These are phyloP conservation scores for Euryodendron excelsum DNA, from an alignment of 148 eudicot genomes.

Conservation along the genomic window DNA sequence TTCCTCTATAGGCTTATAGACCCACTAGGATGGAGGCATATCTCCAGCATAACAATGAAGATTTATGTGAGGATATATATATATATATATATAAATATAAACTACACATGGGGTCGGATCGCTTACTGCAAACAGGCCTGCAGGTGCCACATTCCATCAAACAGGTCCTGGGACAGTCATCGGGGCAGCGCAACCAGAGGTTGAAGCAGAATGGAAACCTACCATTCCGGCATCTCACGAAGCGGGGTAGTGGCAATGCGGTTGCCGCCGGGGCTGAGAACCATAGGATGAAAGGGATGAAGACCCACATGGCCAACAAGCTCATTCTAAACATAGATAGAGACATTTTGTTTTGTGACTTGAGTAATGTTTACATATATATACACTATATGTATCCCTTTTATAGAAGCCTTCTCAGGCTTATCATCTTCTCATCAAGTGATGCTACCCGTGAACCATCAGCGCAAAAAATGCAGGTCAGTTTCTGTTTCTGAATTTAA, in stretches of 20 bases:
- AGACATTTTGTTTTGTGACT: neutral
- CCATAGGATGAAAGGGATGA: neutral
- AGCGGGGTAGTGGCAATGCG: neutral
- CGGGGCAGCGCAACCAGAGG: neutral
- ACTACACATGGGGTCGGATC: too few species aligned
- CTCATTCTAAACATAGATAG: neutral
- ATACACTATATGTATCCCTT: too few species aligned
- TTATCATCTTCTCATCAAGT: neutral
- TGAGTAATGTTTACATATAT: too few species aligned
- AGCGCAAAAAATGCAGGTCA: neutral
- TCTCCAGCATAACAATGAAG: too few species aligned
- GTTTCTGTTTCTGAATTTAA: neutral
- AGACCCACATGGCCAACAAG: neutral
- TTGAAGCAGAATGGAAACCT: neutral
- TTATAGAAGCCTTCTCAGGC: neutral
- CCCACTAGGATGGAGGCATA: too few species aligned
- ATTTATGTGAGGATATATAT: too few species aligned
- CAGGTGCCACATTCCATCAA: constrained; percentile 1
- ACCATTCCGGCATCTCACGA: neutral
- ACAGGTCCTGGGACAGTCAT: neutral
- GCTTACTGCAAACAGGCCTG: constrained; percentile 17
- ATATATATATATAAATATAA: too few species aligned
- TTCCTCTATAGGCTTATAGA: too few species aligned
- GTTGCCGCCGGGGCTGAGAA: neutral
- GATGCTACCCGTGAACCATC: neutral